These are phyloP conservation scores for Mucor velutinosus DNA, from an alignment of 371 early-diverging fungal genomes.

Conservation along the genomic window DNA sequence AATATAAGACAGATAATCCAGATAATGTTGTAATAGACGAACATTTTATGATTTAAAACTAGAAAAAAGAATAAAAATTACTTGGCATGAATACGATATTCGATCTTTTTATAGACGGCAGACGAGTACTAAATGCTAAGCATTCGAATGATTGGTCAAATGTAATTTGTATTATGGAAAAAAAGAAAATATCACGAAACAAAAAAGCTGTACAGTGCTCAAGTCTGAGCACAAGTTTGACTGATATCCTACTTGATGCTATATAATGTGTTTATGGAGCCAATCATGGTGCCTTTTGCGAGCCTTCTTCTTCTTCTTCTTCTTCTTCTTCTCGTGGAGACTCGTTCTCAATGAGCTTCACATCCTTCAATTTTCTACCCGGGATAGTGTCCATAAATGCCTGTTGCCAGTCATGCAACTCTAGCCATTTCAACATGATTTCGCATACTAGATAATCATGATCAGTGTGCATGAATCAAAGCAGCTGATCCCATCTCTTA, in stretches of 20 bases:
- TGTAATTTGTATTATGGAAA: background rate
- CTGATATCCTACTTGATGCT: no score
- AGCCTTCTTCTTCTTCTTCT: background rate
- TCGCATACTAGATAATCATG: conserved; percentile 60
- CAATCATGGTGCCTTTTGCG: background rate
- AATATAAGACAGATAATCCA: conserved; percentile 23
- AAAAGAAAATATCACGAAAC: background rate
- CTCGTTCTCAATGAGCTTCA: background rate
- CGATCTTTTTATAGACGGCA: background rate
- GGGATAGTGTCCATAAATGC: conserved; percentile 83
- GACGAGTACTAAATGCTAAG: background rate
- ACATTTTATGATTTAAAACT: conserved; percentile 10
- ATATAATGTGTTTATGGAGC: background rate
- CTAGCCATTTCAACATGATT: conserved; percentile 69
- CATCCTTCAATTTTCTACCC: conserved; percentile 60
- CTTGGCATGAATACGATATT: background rate
- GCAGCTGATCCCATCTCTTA: conserved; percentile 16
- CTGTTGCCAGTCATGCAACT: conserved; percentile 64
- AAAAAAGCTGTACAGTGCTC: background rate
- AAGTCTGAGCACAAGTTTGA: background rate
- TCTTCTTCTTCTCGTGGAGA: background rate
- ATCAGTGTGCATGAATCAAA: background rate
- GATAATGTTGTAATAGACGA: conserved; percentile 16
- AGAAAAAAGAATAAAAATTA: conserved; percentile 4
- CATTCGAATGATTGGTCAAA: background rate